Base-by-base conservation (phyloP, 257 asterid species). In the Petunia secreta region DNA sequence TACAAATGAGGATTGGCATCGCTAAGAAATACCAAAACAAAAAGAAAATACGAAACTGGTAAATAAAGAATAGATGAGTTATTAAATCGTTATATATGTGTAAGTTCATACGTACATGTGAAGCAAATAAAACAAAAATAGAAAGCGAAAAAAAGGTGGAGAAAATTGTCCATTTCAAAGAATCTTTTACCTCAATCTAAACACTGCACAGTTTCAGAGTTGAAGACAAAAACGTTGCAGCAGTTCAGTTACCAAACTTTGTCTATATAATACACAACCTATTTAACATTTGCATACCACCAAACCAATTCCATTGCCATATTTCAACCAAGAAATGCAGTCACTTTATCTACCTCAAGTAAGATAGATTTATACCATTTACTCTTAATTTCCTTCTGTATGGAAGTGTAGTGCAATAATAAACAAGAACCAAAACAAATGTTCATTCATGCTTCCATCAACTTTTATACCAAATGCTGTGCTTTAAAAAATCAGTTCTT, bases 91-190 rank as follows among this genome's bases (percentile, higher is more conserved):
- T 64, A 37, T 62, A 36, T 43, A 40, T 2, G 16, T 38, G 25
- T 25, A 25, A 25, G 25, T 25, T 25, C 25, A 25, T 25, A 25
- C 25, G 43, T 36, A n/a, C 6, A 36, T 37, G 65, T 75, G 53
- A 36, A 37, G 48, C 14, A 52, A 37, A 54, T 75, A 75, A 37
- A 36, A 54, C 52, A 75, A 75, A 75, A 38, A 53, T 25, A 75
- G 5, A 54, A 39, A 57, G 65, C 41, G 65, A 9, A 3, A 13
- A 75, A 75, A 52, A 37, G 36, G 50, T 50, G 37, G 8, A 52
- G 63, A 50, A 75, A 54, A 46, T 34, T 46, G 59, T 69, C 77
- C 77, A 48, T 11, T 46, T 69, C 16, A 69, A 59, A 69, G 77
- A 69, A 69, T 69, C 59, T 46, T 69, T 46, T 48, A 69, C 59